These are phyloP conservation scores for Ceratocystis ficicola DNA, from an alignment of 2,329 filamentous ascomycete species.

Conservation along the genomic window DNA sequence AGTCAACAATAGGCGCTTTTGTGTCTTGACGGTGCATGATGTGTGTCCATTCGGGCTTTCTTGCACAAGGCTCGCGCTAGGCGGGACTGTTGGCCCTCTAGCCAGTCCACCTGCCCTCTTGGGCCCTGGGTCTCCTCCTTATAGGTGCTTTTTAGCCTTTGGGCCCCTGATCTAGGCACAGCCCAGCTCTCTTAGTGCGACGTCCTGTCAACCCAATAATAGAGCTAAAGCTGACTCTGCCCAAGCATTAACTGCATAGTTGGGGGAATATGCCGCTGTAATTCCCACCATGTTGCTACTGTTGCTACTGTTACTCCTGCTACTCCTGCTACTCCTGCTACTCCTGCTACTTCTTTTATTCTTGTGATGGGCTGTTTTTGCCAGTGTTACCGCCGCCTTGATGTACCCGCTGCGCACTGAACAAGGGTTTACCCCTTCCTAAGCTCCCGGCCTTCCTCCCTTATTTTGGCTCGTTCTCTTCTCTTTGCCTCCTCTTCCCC, in stretches of 20 bases:
- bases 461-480: background rate
- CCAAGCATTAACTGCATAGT: background rate
- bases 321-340: too few species aligned
- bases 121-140: background rate
- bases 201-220: background rate
- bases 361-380: too few species aligned
- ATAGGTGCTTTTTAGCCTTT: background rate
- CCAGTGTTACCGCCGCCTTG: background rate
- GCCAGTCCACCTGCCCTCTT: background rate
- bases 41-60: too few species aligned
- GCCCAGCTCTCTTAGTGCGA: background rate
- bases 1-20: too few species aligned
- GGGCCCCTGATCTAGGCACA: slow-evolving; percentile 3
- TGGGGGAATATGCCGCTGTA: background rate
- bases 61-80: too few species aligned
- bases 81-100: background rate
- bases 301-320: background rate
- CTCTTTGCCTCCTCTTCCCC: background rate
- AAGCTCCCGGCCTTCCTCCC: slow-evolving; percentile 1
- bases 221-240: too few species aligned
- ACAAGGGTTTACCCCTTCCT: background rate
- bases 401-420: background rate
- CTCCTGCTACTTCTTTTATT: too few species aligned
- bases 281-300: background rate
- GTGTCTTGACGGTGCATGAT: too few species aligned